phyloP scores from a whole-genome alignment of 2,329 filamentous ascomycete genomes.

The Microsporum audouinii region DNA sequence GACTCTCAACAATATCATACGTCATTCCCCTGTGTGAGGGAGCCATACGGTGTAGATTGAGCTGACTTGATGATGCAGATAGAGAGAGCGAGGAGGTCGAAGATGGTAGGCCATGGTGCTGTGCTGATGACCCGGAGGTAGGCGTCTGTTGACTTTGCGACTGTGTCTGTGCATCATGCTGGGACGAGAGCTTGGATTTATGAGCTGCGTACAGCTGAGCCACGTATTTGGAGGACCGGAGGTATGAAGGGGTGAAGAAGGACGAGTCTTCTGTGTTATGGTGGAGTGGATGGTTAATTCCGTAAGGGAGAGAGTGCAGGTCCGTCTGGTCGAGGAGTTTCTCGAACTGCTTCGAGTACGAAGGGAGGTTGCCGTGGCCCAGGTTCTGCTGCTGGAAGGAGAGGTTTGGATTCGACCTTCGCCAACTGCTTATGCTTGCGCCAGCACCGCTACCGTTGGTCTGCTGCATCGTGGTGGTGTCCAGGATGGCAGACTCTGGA shows the following conservation, averaged over 20 bases:
- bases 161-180: constrained; percentile 29
- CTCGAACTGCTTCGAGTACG: constrained; percentile 2
- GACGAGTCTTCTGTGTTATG: constrained; percentile 24
- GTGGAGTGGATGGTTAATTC: constrained; percentile 13
- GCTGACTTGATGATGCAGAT: constrained; percentile 47
- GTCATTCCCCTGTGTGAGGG: constrained; percentile 65
- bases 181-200: constrained; percentile 46
- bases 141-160: constrained; percentile 28
- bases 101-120: not conserved
- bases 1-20: constrained; percentile 73
- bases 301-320: not conserved
- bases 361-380: not conserved
- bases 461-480: constrained; percentile 11
- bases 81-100: constrained; percentile 32
- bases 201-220: constrained; percentile 62
- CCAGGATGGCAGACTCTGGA: constrained; percentile 23
- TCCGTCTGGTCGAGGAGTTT: not conserved
- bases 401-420: not conserved
- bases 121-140: not conserved
- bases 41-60: constrained; percentile 47
- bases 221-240: constrained; percentile 66
- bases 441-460: not conserved
- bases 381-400: not conserved
- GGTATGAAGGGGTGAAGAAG: constrained; percentile 78
- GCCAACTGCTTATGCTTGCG: not conserved